Base-by-base conservation (phyloP, 2,329 filamentous ascomycete species). In the Trichoderma sp. region DNA sequence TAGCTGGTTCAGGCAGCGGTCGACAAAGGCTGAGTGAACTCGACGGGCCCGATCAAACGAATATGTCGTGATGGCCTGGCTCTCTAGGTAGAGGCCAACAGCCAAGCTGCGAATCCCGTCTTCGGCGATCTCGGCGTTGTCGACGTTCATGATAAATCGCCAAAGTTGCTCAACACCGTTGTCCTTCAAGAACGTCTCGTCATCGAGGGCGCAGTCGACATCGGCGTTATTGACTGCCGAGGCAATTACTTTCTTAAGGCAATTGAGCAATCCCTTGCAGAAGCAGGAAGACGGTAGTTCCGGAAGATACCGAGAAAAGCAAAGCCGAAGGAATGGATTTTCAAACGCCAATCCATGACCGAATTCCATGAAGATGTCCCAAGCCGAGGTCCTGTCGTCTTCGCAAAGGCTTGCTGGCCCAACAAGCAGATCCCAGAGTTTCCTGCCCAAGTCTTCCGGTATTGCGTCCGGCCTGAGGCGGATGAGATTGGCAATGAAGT, bases 131-230 rank as follows among this genome's bases (percentile, higher is more conserved):
- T 82, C 84, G 44, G 83, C 79, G 44, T 85, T 80, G 5, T 87
- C 86, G 1, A 90, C 87, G 17, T 85, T 88, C 61, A 96, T 79
- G 41, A 94, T 87, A 70, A 97, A 86, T 26, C 87, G 86, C 93
- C 93, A 97, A n/a, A 97, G 79, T 65, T 93, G 84, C 70, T 95
- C 90, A 50, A 85, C 80, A 28, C 78, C 85, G 68, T 76, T 84
- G 67, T 80, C 83, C 69, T 83, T 79, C 30, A 85, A 73, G 12
- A 81, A 77, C n/a, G 81, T 78, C 7, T 82, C 78, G 52, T 85
- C 82, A 63, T 85, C 82, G 24, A 87, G 76, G 21, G 81, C 72
- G 56, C 83, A 79, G 24, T 79, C 79, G 26, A 74, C 72, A 6
- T 72, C 69, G 39, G 45, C 30, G 41, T 82, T 78, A 41, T 81